These are phyloP conservation scores for Chlamydomonas sphaeroides DNA, from an alignment of 139 green algal species.

Conservation along the genomic window DNA sequence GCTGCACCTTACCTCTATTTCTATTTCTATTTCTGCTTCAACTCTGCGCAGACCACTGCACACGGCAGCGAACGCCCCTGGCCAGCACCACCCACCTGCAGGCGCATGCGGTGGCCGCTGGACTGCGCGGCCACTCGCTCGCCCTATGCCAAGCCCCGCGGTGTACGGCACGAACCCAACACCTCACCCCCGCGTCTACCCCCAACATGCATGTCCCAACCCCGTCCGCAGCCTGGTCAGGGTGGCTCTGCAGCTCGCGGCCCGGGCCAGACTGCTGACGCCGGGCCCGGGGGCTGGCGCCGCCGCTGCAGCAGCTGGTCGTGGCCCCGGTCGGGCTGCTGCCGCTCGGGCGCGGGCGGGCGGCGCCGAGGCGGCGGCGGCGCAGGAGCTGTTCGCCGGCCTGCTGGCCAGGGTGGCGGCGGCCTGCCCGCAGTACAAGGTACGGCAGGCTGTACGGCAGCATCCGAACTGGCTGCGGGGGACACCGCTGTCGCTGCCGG, in stretches of 20 bases:
- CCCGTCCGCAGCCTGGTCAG: background rate
- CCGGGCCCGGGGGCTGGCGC: background rate
- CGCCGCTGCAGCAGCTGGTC: background rate
- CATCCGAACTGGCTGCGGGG: background rate
- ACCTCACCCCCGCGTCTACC: no score
- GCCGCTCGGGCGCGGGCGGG: no score
- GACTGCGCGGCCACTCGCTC: no score
- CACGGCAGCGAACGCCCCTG: no score
- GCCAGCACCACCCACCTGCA: no score
- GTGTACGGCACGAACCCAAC: no score
- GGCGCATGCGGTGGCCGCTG: no score
- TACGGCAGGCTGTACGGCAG: background rate
- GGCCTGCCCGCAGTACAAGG: conserved; percentile 33
- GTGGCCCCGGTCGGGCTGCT: background rate
- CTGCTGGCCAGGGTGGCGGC: conserved; percentile 10
- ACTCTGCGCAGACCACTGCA: no score
- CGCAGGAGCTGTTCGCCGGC: background rate
- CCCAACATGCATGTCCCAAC: background rate
- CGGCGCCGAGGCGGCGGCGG: background rate
- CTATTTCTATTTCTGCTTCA: no score
- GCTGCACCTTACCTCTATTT: no score
- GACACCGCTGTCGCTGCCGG: no score
- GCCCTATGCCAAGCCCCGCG: no score
- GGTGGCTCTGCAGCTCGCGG: conserved; percentile 9
- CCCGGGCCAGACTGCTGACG: background rate